Conservation (phyloP, 768 basidiomycete species). For the Infundibulicybe gibba region DNA sequence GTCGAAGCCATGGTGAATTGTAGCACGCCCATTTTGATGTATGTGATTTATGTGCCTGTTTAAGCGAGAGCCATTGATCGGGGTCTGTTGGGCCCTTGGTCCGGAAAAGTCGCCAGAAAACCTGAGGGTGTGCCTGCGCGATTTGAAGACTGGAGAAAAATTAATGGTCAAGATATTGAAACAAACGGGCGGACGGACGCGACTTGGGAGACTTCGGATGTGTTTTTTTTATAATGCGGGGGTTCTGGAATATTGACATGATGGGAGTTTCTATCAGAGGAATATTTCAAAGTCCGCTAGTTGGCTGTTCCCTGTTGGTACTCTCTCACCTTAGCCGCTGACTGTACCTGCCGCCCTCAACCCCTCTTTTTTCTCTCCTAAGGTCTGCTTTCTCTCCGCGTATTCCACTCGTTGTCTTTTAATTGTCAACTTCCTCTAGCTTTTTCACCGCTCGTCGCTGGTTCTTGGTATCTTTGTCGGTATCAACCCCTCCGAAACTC, state of each 20-base stretch:
- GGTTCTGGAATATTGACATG: too few species aligned
- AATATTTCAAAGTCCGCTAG: constrained; percentile 41
- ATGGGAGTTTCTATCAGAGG: too few species aligned
- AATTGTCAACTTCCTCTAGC: neutral
- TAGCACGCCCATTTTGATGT: neutral
- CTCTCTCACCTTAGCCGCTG: constrained; percentile 12
- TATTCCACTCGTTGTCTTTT: neutral
- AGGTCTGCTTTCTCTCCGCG: neutral
- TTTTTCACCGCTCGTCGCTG: neutral
- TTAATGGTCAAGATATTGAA: too few species aligned
- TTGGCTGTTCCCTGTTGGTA: constrained; percentile 11
- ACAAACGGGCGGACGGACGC: too few species aligned
- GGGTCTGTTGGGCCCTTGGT: too few species aligned
- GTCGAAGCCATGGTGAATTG: constrained; percentile 12
- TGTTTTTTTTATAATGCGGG: too few species aligned
- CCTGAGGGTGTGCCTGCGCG: too few species aligned
- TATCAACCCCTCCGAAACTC: constrained; percentile 13
- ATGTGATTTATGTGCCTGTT: neutral
- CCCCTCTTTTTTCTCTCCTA: constrained; percentile 15
- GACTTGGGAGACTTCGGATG: too few species aligned
- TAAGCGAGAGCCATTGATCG: too few species aligned
- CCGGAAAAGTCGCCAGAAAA: too few species aligned
- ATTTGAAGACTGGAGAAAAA: too few species aligned
- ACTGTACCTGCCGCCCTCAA: constrained; percentile 12
- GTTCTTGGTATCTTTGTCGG: neutral